Percentiles rank a stretch among this genome's conserved stretches.
Conservation (phyloP, 164 flowering plant species). For the Saururus chinensis region DNA sequence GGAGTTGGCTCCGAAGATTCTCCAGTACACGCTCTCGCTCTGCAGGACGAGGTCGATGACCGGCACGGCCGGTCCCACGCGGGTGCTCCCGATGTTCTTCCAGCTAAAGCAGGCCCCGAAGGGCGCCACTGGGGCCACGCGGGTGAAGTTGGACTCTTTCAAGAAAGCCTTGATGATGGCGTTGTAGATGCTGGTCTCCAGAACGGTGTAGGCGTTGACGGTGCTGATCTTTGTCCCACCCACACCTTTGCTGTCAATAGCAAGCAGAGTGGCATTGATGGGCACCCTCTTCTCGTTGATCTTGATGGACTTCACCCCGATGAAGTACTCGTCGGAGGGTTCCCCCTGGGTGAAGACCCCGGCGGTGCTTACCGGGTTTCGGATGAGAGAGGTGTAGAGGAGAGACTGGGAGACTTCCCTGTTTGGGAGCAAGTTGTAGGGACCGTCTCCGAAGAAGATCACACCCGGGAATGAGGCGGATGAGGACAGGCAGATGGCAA, state of each 20-base stretch:
- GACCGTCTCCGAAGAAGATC: slow-evolving; percentile 26
- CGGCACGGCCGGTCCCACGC: slow-evolving; percentile 17
- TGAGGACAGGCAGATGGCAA: slow-evolving; percentile 23
- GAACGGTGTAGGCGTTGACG: slow-evolving; percentile 31
- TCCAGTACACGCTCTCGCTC: slow-evolving; percentile 27
- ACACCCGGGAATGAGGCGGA: slow-evolving; percentile 17
- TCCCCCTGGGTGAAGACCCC: slow-evolving; percentile 2
- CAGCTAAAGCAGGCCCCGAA: slow-evolving; percentile 33
- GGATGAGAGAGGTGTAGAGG: slow-evolving; percentile 15
- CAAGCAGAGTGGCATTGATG: slow-evolving; percentile 12
- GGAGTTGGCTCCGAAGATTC: slow-evolving; percentile 30
- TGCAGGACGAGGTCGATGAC: slow-evolving; percentile 31
- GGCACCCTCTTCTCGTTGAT: slow-evolving; percentile 18
- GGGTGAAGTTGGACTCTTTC: slow-evolving; percentile 11
- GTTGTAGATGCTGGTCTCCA: slow-evolving; percentile 27
- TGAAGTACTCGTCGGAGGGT: slow-evolving; percentile 23
- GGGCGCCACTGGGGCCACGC: slow-evolving; percentile 23
- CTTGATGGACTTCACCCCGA: slow-evolving; percentile 28
- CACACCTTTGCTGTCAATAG: slow-evolving; percentile 5
- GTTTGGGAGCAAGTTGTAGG: slow-evolving; percentile 21
- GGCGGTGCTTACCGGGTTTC: slow-evolving; percentile 11
- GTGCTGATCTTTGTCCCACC: slow-evolving; percentile 44
- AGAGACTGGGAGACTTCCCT: slow-evolving; percentile 15
- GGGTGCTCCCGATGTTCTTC: slow-evolving; percentile 2
- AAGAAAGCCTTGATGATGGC: slow-evolving; percentile 17